Base-by-base conservation (phyloP, 2,329 filamentous ascomycete species). In the Atkinsonella texensis region DNA sequence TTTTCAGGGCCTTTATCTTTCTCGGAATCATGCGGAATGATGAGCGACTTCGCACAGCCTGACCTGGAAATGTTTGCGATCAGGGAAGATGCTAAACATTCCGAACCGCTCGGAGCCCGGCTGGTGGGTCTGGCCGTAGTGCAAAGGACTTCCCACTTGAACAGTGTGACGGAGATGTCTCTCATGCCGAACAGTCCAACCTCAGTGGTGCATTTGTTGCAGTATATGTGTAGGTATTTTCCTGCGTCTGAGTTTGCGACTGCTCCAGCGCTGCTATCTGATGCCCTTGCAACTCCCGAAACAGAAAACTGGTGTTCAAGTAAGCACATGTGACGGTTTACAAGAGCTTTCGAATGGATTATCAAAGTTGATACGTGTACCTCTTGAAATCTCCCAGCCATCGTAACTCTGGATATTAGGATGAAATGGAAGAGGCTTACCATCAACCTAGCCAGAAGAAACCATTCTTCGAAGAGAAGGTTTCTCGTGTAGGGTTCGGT, bases 91-190 rank as follows among this genome's bases (percentile, higher is more conserved):
- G 75, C 72, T 2, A 81, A 67, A 53, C 77, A 81, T 48, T 79
- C 72, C 0, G 68, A 59, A 33, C 74, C 68, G 42, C 58, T 72
- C 5, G 73, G 76, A 4, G 54, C 56, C 23, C 51, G 50, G 40
- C 55, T 53, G 28, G 56, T 43, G 4, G 52, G 55, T 41, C 55
- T 31, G 15, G 62, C 67, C 52, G 63, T 68, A 53, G 67, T 59
- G 54, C 74, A 71, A n/a, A 61, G 60, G 39, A 80, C 63, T 55
- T 74, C 71, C 79, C 79, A 81, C 65, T 82, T 81, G 63, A 78
- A 79, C 32, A 82, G 59, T 0, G 71, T 73, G 39, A 75, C 64
- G 1, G 76, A 76, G 0, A 63, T 62, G 18, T 68, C 67, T 15
- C 70, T 61, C n/a, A 68, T 59, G 52, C 72, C 73, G 59, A 70